Percentiles rank a stretch among this genome's conserved stretches.
These are phyloP conservation scores for Pittosporum tobira DNA, from an alignment of 129 eudicot genomes.

Conservation along the genomic window DNA sequence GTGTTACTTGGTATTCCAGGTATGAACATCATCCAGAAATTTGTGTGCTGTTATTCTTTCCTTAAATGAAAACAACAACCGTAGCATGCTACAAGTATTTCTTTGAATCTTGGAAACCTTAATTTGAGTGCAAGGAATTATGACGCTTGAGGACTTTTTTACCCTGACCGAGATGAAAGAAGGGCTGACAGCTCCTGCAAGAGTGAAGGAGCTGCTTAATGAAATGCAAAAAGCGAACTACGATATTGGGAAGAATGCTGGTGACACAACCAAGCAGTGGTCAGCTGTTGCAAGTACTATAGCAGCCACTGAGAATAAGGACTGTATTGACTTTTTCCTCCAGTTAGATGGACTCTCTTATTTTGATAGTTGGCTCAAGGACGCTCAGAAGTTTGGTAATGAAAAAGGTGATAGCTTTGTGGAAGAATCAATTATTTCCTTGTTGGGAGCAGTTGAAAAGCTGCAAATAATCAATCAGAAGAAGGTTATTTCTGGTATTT, in stretches of 20 bases:
- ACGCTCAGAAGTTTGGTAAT: slow-evolving; percentile 21
- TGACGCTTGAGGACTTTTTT: slow-evolving; percentile 56
- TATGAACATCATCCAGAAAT: not conserved
- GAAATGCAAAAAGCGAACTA: slow-evolving; percentile 31
- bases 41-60: not conserved
- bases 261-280: slow-evolving; percentile 41
- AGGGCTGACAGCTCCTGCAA: slow-evolving; percentile 45
- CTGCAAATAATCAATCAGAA: slow-evolving; percentile 25
- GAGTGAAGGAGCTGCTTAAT: slow-evolving; percentile 40
- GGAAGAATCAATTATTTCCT: slow-evolving; percentile 25
- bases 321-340: slow-evolving; percentile 46
- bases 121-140: slow-evolving; percentile 13
- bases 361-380: slow-evolving; percentile 40
- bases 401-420: slow-evolving; percentile 24
- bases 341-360: slow-evolving; percentile 43
- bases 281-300: slow-evolving; percentile 41
- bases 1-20: no score
- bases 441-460: slow-evolving; percentile 37
- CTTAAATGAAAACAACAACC: not conserved
- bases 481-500: slow-evolving; percentile 27
- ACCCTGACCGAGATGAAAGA: slow-evolving; percentile 48
- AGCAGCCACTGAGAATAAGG: slow-evolving; percentile 37
- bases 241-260: slow-evolving; percentile 21
- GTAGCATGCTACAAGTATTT: not conserved
- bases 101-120: slow-evolving; percentile 15